These are phyloP conservation scores for Backusella australiensis DNA, from an alignment of 192 early-diverging fungal genomes.

Conservation along the genomic window DNA sequence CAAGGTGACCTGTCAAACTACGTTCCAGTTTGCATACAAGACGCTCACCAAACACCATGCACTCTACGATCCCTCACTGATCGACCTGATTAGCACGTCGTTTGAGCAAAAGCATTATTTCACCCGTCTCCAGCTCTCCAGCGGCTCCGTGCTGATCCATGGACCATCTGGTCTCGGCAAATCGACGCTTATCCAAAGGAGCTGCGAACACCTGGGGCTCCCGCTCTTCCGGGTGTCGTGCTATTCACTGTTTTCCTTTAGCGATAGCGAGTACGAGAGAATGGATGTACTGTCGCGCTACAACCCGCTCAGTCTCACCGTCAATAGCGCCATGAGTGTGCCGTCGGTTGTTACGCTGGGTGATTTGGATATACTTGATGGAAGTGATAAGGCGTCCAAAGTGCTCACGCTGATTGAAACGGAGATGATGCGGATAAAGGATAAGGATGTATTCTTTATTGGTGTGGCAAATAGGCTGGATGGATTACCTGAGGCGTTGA, in stretches of 20 bases:
- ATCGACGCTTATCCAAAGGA: slow-evolving; percentile 12
- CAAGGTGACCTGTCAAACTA: neutral
- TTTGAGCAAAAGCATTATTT: neutral
- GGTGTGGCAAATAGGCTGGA: slow-evolving; percentile 15
- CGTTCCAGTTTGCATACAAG: neutral
- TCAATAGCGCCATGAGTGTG: slow-evolving; percentile 34
- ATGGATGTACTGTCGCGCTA: slow-evolving; percentile 2
- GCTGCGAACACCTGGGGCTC: neutral
- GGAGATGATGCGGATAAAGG: neutral
- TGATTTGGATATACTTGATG: slow-evolving; percentile 50
- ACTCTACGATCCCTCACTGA: neutral
- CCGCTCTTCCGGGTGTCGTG: neutral
- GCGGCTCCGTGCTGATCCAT: slow-evolving; percentile 24
- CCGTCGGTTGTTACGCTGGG: slow-evolving; percentile 52
- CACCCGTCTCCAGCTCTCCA: slow-evolving; percentile 8
- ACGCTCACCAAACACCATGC: neutral
- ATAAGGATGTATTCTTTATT: slow-evolving; percentile 17
- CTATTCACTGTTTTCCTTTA: slow-evolving; percentile 16
- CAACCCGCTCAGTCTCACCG: slow-evolving; percentile 12
- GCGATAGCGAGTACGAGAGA: slow-evolving; percentile 16
- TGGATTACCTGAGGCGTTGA: slow-evolving; percentile 15
- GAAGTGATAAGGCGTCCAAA: slow-evolving; percentile 34
- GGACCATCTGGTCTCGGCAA: slow-evolving; percentile 33
- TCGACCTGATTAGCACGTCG: slow-evolving; percentile 9
- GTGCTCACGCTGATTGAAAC: neutral